Evolutionary conservation across 106 monocot species (phyloP), one percentile per base, ranked within the genome.

Genomic region (Allium cepa): DNA sequence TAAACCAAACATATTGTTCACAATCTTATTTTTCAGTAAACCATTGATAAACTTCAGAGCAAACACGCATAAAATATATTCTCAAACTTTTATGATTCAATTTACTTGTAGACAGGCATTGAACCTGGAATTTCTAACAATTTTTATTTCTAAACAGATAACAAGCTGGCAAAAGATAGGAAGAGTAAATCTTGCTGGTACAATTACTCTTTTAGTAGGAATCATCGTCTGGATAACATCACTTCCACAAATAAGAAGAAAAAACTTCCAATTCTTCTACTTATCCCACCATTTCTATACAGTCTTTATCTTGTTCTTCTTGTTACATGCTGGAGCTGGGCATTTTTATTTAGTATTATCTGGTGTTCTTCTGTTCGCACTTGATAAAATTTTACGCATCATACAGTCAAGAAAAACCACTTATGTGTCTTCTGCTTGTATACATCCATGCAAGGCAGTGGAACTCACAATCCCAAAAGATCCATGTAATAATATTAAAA

Each of bases 191-290:
- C 69, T 87, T 45, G 94, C 94, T 0, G 90, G 94, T 64, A 72
- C 69, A 36, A 73, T 87, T 49, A 56, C 79, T 27, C 68, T 94
- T 4, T 63, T 58, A 26, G 63, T 62, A 28, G 78, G 72, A 48
- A 18, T 85, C 5, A 59, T 70, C 50, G 85, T 94, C 60, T 94
- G 87, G 87, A 82, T 94, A 50, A 85, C 90, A 49, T 90, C 94
- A 27, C 75, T 90, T 12, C 90, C 94, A 10, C 67, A 47, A 14
- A 56, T 94, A 49, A 87, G 94, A 71, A 79, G 94, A 69, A 87
- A 71, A 10, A 52, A 82, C 17, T 94, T 94, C 28, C 80, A 80
- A 61, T 17, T 90, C 52, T 94, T 94, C 80, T 94, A 70, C 74
- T 72, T 68, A 8, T 47, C 69, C 26, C 94, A 90, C 73, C 84